Evolutionary conservation across 2,329 filamentous ascomycete genomes (phyloP), one percentile per base, ranked within the genome.

Genomic region (Parafenestella ontariensis): DNA sequence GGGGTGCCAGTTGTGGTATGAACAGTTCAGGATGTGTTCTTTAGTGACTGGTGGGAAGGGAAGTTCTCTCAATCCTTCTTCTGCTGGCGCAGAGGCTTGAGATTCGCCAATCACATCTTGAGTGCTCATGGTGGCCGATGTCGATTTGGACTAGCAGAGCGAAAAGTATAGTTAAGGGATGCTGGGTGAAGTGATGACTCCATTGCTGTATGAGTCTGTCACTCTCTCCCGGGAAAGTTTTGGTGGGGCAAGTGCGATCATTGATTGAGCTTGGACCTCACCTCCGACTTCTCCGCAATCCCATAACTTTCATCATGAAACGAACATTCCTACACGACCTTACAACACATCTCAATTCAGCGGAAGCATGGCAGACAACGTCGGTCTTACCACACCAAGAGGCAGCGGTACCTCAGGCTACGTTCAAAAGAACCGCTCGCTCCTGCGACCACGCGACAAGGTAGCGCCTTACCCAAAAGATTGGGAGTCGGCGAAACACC

Each of bases 321-420:
- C 34, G 26, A 21, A 13, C 34, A 36, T 33, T n/a, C 36, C 10
- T 33, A 29, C 44, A 11, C 26, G 11, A 15, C 37, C 24, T 31
- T 29, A 18, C 3, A 26, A 41, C 20, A 21, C 13, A 23, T n/a
- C 11, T 11, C 37, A 36, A 10, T 41, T 44, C 49, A 48, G 37
- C 36, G 18, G 48, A 49, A 62, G 29, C 66, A 98, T 98, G 95
- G 95, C 93, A 56, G 92, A 95, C 64, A 99, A 99, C 80, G 95
- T 99, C 71, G 96, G 95, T 53, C 91, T 99, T 69, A 88, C 89
- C 52, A 99, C 95, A 4, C 95, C 95, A 3, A 89, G 95, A 70
- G 95, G 95, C 65, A 96, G 91, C 73, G 95, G 95, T 43, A 99
- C 95, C 52, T 98, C 94, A 1, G 95, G 95, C 73, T 98, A 98